Evolutionary conservation across 2,329 filamentous ascomycete genomes (phyloP).

Genomic region (Penicillium rolfsii): DNA sequence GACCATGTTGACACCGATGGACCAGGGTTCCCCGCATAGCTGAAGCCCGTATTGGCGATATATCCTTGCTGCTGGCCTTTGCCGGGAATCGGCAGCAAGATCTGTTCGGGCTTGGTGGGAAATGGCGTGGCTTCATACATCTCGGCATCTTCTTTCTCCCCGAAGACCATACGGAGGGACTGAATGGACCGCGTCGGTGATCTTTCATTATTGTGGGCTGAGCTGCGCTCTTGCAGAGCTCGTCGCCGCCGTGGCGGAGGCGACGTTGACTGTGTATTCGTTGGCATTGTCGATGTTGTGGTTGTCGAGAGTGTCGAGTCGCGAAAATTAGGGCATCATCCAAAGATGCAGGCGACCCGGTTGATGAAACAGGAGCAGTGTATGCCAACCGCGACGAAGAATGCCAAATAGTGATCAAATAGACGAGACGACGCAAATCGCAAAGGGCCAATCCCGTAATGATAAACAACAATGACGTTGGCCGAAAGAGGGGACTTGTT

Average conservation of each 20-base stretch:
- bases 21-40: conserved; percentile 37
- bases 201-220: conserved; percentile 51
- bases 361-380: neutral
- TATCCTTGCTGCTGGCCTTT: conserved; percentile 43
- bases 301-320: conserved; percentile 19
- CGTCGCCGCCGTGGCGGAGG: conserved; percentile 43
- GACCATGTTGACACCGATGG: conserved; percentile 36
- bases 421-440: neutral
- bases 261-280: conserved; percentile 32
- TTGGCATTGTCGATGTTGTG: conserved; percentile 34
- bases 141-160: conserved; percentile 38
- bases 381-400: conserved; percentile 2
- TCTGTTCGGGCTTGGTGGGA: conserved; percentile 53
- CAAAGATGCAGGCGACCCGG: neutral
- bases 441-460: neutral
- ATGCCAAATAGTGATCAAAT: neutral
- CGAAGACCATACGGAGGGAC: conserved; percentile 40
- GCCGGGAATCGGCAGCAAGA: conserved; percentile 47
- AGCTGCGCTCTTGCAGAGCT: conserved; percentile 51
- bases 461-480: conserved; percentile 14
- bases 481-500: conserved; percentile 18
- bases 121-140: conserved; percentile 50
- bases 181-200: conserved; percentile 40
- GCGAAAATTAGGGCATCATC: conserved; percentile 37
- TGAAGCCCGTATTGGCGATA: conserved; percentile 36